Evolutionary conservation across 164 flowering plant species (phyloP).

Genomic region (Annona squamosa): DNA sequence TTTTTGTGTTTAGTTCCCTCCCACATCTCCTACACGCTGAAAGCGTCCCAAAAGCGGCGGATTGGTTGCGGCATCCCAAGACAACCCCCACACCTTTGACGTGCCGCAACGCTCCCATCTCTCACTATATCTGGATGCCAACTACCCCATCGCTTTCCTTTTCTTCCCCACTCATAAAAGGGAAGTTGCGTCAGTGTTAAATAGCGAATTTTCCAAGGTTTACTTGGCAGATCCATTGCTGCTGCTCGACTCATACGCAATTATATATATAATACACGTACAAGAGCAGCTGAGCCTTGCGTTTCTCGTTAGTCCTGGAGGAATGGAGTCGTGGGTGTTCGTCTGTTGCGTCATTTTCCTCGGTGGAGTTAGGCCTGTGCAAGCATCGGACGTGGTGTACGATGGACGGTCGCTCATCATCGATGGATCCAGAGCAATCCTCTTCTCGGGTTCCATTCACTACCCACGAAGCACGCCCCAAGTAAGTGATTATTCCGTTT

Average conservation of each 20-base stretch:
- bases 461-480: slow-evolving; percentile 60
- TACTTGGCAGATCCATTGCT: neutral
- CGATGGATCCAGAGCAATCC: slow-evolving; percentile 31
- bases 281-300: neutral
- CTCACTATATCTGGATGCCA: neutral
- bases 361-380: slow-evolving; percentile 1
- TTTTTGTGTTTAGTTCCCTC: neutral
- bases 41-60: neutral
- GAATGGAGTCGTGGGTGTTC: neutral
- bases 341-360: neutral
- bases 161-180: neutral
- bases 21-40: neutral
- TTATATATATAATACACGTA: neutral
- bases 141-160: neutral
- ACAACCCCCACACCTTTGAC: neutral
- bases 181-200: neutral
- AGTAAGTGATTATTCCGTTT: slow-evolving; percentile 12
- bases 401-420: slow-evolving; percentile 45
- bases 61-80: neutral
- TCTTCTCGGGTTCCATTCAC: slow-evolving; percentile 58
- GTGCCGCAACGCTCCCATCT: neutral
- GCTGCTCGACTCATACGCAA: neutral
- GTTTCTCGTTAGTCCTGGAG: neutral
- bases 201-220: neutral
- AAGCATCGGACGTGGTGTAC: slow-evolving; percentile 30